Base-by-base conservation (phyloP, 75 land plant species). In the Adiantum capillusveneris region DNA sequence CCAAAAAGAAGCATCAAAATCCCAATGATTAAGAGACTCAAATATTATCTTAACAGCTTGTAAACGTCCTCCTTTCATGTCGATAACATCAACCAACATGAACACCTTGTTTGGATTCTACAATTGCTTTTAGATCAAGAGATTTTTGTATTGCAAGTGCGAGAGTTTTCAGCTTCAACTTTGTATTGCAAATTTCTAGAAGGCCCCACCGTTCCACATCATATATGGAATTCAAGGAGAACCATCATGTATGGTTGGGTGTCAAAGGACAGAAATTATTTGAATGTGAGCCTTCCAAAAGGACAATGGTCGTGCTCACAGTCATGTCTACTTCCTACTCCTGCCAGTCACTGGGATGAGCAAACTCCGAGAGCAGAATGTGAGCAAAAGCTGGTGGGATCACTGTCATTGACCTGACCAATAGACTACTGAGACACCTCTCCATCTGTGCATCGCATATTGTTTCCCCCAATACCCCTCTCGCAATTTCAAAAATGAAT, bases 11-110 rank as follows among this genome's bases (percentile, higher is more conserved):
- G n/a, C n/a, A n/a, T n/a, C n/a, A n/a, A 94, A 83, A 53, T 91
- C 98, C 98, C 98, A 94, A 61, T 84, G 73, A 37, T 90, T 85
- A 58, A 94, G 55, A 63, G 86, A 86, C 53, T 83, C 96, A 66
- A 94, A 59, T 37, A 94, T 75, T 2, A 65, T 57, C 25, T 43
- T 41, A 27, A 60, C 63, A 17, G 65, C 52, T 34, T 89, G 86
- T 58, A 71, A 73, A 24, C 57, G 56, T 1, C 71, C 78, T 48
- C 79, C 81, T 29, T 55, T 48, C 25, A 79, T 74, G 20, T 81
- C 88, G 18, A 79, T 48, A 18, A 77, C 64, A 49, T 85, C 85
- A 46, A 80, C 78, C 30, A 62, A 20, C 16, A 73, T 76, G 49
- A 94, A 60, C 1, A 77, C 63, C 19, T 72, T 70, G n/a, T 63